Evolutionary conservation across 768 basidiomycete species (phyloP), one percentile per base, ranked within the genome.

Genomic region (Zangia roseola): DNA sequence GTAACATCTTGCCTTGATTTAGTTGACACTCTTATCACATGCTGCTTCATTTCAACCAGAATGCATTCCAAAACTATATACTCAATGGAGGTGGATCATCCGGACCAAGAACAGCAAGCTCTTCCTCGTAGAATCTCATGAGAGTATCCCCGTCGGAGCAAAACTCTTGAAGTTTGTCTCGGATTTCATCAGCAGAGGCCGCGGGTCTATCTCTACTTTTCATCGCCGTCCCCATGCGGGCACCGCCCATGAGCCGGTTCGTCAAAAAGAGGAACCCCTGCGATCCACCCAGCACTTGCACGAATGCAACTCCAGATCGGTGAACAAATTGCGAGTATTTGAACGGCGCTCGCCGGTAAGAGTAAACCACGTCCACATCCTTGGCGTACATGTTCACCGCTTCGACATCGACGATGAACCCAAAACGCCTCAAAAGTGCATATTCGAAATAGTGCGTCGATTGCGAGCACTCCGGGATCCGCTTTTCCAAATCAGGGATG

Each of bases 291-390:
- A 94, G 61, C 49, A 95, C 86, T 64, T 97, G 93, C 9, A 93
- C 83, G 61, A 97, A 92, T 9, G 91, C 93, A 20, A 88, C 81
- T 2, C 97, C 97, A 5, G 87, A 82, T 41, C 85, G 83, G 61
- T 97, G 95, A 25, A 97, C 88, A 64, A 91, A 97, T 63, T 98
- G 95, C 17, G 92, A 89, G 68, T 92, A 81, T 54, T 79, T 76
- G 72, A 83, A 90, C 5, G 84, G 76, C 35, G 81, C 71, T 33
- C 87, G 84, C 13, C 94, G 86, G 63, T 97, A 98, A 9, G 88
- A 89, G 70, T 97, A 98, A 20, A 86, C 74, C 17, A 92, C 89
- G 55, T 93, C 87, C 49, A 97, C 78, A 35, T 83, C 79, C 39
- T 86, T 84, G 12, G 91, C 84, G 61, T 94, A 94, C 53, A 88